phyloP scores from a whole-genome alignment of 2,329 filamentous ascomycete genomes.

The Periglandula ipomoeae region DNA sequence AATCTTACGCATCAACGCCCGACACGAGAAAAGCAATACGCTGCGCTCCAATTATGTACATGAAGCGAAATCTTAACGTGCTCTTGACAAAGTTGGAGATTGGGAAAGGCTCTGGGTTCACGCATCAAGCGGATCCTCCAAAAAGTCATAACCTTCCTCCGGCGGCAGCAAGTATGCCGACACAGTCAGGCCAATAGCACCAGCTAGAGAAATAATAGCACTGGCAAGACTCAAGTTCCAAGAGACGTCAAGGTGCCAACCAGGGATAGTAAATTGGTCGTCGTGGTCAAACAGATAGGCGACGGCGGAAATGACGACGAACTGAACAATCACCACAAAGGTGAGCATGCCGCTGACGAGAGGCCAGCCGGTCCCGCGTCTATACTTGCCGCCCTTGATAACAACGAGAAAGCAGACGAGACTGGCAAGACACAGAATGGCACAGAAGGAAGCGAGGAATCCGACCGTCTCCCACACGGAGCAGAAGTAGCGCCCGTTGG shows the following conservation, averaged over 20 bases:
- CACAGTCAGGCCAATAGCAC: constrained; percentile 49
- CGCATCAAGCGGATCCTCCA: constrained; percentile 45
- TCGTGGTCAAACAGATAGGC: constrained; percentile 80
- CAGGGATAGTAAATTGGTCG: constrained; percentile 67
- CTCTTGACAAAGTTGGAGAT: not conserved
- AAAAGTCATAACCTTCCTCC: constrained; percentile 78
- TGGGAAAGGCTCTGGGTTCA: constrained; percentile 8
- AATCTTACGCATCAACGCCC: not conserved
- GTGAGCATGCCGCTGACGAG: constrained; percentile 58
- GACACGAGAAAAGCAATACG: not conserved
- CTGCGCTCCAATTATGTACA: not conserved
- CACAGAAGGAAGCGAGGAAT: constrained; percentile 77
- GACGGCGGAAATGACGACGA: constrained; percentile 72
- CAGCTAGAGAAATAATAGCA: constrained; percentile 41
- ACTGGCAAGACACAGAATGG: constrained; percentile 72
- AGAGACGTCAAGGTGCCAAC: constrained; percentile 71
- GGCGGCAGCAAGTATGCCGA: constrained; percentile 63
- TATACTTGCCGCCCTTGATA: constrained; percentile 67
- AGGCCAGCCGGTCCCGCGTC: constrained; percentile 76
- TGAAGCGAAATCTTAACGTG: not conserved
- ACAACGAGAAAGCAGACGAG: constrained; percentile 74
- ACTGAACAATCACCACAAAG: constrained; percentile 58
- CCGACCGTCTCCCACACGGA: constrained; percentile 83
- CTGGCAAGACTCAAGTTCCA: constrained; percentile 62
- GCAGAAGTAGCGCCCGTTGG: constrained; percentile 66